A percentile compares a stretch with the other conserved stretches of the same genome.
Evolutionary conservation across 306 rosid genomes (phyloP).

Genomic region (Vicia villosa): DNA sequence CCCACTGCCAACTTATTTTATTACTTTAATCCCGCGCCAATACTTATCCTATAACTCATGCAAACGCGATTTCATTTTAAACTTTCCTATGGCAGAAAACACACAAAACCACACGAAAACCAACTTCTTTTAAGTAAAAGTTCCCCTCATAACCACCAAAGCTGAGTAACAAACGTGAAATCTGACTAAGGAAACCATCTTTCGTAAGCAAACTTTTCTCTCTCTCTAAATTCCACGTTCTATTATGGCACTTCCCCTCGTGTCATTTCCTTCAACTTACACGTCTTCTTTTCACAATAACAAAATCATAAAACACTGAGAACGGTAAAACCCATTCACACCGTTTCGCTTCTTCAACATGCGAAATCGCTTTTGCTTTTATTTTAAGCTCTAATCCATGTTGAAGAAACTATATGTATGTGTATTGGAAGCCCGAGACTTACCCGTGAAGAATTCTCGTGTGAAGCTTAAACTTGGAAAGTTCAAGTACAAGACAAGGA

Average conservation of each 20-base stretch:
- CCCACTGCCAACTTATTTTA: conserved; percentile 4
- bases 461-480: conserved; percentile 73
- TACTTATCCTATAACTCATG: not conserved
- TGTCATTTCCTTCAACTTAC: conserved; percentile 46
- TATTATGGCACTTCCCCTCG: conserved; percentile 29
- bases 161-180: not conserved
- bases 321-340: conserved; percentile 28
- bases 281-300: conserved; percentile 42
- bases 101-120: conserved; percentile 14
- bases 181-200: conserved; percentile 27
- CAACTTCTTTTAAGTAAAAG: not conserved
- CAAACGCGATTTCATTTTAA: not conserved
- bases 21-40: not conserved
- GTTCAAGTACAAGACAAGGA: conserved; percentile 62
- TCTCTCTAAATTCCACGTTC: not conserved
- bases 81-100: not conserved
- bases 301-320: not conserved
- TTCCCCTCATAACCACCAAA: not conserved
- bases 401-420: conserved; percentile 67
- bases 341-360: not conserved
- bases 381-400: not conserved
- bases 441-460: conserved; percentile 50
- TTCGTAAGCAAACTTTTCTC: not conserved
- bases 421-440: conserved; percentile 69
- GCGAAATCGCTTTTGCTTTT: conserved; percentile 7